Base-by-base conservation (phyloP, 1,284 basidiomycete species). In the Microbotryomycetes sp. region DNA sequence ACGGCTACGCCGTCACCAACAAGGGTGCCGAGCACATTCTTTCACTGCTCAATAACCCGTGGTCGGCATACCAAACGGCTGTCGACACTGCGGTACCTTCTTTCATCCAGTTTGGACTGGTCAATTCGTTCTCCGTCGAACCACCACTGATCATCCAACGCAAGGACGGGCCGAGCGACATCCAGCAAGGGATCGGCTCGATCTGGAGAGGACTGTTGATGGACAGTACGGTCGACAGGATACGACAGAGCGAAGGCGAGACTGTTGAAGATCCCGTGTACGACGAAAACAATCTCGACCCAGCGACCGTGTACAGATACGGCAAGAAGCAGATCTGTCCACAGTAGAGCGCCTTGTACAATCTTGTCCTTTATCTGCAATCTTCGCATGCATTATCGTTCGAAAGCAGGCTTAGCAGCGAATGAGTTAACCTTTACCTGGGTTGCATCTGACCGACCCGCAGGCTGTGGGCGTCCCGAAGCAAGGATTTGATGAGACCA, bases 41-140 rank as follows among this genome's bases (percentile, higher is more conserved):
- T n/a, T 41, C 54, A n/a, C 64, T 70, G 23, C 62, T 70, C 45
- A 46, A 57, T 21, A 72, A 73, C 61, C 73, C 73, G 18, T 73
- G 72, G 73, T 58, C 67, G 3, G 71, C 73, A 16, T 74, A 72
- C 48, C 70, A 72, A 51, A 73, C 73, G 7, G 70, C 71, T 2
- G 67, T 74, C 41, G 73, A 74, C 52, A 70, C 70, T 11, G 86
- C 85, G 4, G 76, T 85, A 26, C 78, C 84, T 1, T 88, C 85
- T 83, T 79, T 89, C 27, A 78, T 88, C 16, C 64, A 63, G 13
- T 64, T 66, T 52, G 27, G 27, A 11, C 59, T 67, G 24, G 55
- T 74, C 54, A 66, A 72, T 18, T 69, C 72, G 4, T 76, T 72
- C 64, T 73, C 72, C 7, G 65, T 76, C 55, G 71, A 75, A 49